Evolutionary conservation across 2,329 filamentous ascomycete species (phyloP).

Genomic region (Sarocladium oryzae): DNA sequence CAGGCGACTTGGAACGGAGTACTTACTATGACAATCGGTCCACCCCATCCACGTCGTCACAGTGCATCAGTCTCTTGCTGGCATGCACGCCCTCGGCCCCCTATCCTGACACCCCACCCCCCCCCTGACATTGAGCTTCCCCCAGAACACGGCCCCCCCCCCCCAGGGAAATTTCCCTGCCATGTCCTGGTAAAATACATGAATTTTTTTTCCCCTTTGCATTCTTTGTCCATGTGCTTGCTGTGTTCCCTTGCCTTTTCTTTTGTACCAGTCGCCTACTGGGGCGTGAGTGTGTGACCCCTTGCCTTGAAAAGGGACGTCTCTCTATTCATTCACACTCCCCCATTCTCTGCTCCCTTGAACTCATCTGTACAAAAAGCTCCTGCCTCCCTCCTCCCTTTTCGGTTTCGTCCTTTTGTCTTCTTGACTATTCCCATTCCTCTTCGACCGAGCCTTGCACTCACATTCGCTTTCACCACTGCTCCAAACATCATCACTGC

Average conservation of each 20-base stretch:
- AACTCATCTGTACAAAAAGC: constrained; percentile 18
- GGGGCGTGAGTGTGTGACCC: constrained; percentile 6
- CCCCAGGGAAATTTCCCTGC: constrained; percentile 8
- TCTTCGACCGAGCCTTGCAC: constrained; percentile 1
- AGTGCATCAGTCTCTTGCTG: too few relatives aligned
- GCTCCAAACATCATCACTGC: neutral
- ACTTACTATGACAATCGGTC: neutral
- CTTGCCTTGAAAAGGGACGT: constrained; percentile 2
- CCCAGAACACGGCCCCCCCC: constrained; percentile 6
- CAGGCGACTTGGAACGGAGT: constrained; percentile 3
- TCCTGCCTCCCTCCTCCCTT: constrained; percentile 14
- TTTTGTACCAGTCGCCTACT: neutral
- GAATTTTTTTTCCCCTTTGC: constrained; percentile 3
- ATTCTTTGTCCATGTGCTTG: constrained; percentile 1
- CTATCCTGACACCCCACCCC: constrained; percentile 6
- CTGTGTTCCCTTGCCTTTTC: constrained; percentile 8
- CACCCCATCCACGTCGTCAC: constrained; percentile 7
- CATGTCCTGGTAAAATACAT: constrained; percentile 6
- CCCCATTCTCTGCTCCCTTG: neutral
- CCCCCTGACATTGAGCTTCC: constrained; percentile 1
- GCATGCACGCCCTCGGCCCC: neutral
- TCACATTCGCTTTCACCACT: constrained; percentile 4
- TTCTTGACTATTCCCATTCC: constrained; percentile 11
- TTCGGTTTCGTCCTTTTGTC: constrained; percentile 14
- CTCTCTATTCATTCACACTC: constrained; percentile 10